Base-by-base conservation (phyloP, 768 basidiomycete genomes). In the Rossbeevera mucosa region DNA sequence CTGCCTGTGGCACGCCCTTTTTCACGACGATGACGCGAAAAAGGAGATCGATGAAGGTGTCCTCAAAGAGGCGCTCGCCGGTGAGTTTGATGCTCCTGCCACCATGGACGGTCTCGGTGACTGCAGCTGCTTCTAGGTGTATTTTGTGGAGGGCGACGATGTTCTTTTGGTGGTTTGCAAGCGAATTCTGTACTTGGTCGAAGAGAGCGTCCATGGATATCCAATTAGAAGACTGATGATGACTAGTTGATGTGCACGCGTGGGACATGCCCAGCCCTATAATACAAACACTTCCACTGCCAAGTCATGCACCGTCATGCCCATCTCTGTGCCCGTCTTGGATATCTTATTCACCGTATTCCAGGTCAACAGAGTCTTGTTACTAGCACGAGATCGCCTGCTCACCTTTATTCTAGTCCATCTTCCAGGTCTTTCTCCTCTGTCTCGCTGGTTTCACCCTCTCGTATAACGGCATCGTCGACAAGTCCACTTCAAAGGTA, bases 81-180 rank as follows among this genome's bases (percentile, higher is more conserved):
- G 76, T 74, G 16, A 88, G 76, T 60, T 80, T 85, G 51, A 74
- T 60, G 49, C 69, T 74, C 42, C 66, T 71, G 8, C 81, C 80
- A 47, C 78, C 75, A 29, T 74, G 71, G n/a, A 79, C 63, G 3
- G 72, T 51, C 54, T 85, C 76, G 2, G 73, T 80, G 58, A 76
- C 72, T 13, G 71, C 60, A 1, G 85, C 81, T 9, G 85, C 85
- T 48, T 86, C 77, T 4, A 70, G 51, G 51, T 94, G 91, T 38
- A 94, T 69, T 66, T 91, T 91, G 74, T 90, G 76, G 3, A 96
- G 78, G 0, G 83, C 82, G 38, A 91, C 85, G 47, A 85, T 74
- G 70, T 96, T 95, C 76, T 96, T 96, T 55, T 86, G 83, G 68
- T 97, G 94, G 66, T 91, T 93, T 8, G 88, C 83, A 13, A 76